A percentile compares a stretch with the other conserved stretches of the same genome.
Evolutionary conservation across 2,329 filamentous ascomycete genomes (phyloP).

Genomic region (Arthrobotrys pseudoclavata): DNA sequence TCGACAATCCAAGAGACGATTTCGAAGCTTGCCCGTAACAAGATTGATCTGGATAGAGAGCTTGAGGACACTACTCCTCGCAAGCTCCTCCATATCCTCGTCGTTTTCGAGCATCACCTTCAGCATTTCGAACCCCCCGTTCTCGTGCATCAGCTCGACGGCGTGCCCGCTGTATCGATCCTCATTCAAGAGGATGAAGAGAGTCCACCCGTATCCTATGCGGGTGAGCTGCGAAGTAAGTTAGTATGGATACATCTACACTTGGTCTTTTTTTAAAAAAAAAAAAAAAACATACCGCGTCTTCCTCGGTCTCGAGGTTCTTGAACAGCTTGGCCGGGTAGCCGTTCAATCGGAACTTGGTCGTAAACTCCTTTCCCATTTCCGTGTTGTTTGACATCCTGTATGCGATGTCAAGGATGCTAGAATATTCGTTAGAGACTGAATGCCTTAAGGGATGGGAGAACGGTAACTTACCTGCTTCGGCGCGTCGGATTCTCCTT

Average conservation of each 20-base stretch:
- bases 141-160: slow-evolving; percentile 48
- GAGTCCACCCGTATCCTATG: slow-evolving; percentile 55
- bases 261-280: no score
- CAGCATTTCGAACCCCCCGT: slow-evolving; percentile 53
- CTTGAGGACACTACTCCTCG: slow-evolving; percentile 58
- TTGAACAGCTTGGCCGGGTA: slow-evolving; percentile 45
- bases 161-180: slow-evolving; percentile 54
- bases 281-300: no score
- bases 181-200: slow-evolving; percentile 55
- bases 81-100: slow-evolving; percentile 48
- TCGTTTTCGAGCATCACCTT: slow-evolving; percentile 47
- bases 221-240: no score
- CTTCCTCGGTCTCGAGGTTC: slow-evolving; percentile 38
- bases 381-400: slow-evolving; percentile 57
- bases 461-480: slow-evolving; percentile 15
- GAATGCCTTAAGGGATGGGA: no score
- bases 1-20: slow-evolving; percentile 42
- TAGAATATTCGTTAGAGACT: no score
- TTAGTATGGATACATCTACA: no score
- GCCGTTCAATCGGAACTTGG: slow-evolving; percentile 54
- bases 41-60: slow-evolving; percentile 44
- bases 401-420: slow-evolving; percentile 50
- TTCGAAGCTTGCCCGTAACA: slow-evolving; percentile 45
- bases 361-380: slow-evolving; percentile 47
- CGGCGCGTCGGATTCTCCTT: slow-evolving; percentile 50